Percentiles rank a stretch among this genome's conserved stretches.
Conservation (phyloP, 2,329 filamentous ascomycete genomes). For the Penicillium italicum region DNA sequence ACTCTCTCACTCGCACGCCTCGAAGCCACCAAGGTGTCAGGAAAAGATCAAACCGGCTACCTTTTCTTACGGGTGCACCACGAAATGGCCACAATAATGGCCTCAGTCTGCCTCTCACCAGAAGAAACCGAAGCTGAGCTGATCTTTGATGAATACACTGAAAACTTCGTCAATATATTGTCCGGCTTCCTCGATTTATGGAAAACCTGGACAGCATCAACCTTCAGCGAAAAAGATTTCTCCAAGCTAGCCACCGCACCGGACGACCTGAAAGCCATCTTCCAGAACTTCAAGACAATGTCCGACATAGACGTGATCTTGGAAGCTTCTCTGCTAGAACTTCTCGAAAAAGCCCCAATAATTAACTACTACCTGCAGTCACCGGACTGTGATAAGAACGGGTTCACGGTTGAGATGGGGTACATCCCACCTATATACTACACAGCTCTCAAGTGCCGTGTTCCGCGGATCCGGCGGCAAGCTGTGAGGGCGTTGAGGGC, state of each 20-base stretch:
- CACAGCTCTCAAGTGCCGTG: constrained; percentile 32
- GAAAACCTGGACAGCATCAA: constrained; percentile 5
- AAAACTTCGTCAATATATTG: constrained; percentile 20
- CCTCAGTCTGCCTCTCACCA: constrained; percentile 17
- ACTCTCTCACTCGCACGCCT: constrained; percentile 7
- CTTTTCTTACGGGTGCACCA: constrained; percentile 41
- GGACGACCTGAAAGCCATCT: neutral
- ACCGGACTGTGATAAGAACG: neutral
- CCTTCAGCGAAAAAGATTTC: constrained; percentile 1
- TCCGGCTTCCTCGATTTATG: constrained; percentile 10
- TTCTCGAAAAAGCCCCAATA: neutral
- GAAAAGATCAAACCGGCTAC: constrained; percentile 19
- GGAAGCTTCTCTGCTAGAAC: neutral
- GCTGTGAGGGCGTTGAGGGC: constrained; percentile 17
- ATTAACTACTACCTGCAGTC: neutral
- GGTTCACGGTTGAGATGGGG: constrained; percentile 31
- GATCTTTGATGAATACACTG: constrained; percentile 24
- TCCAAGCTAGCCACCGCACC: neutral
- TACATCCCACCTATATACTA: constrained; percentile 34
- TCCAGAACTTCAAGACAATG: neutral
- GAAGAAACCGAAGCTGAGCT: constrained; percentile 23
- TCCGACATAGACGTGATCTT: neutral
- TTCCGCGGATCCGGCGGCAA: constrained; percentile 28
- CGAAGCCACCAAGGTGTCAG: neutral
- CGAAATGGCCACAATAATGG: constrained; percentile 46